Base-by-base conservation (phyloP, 2,329 filamentous ascomycete species). In the Chaetomium sp. region DNA sequence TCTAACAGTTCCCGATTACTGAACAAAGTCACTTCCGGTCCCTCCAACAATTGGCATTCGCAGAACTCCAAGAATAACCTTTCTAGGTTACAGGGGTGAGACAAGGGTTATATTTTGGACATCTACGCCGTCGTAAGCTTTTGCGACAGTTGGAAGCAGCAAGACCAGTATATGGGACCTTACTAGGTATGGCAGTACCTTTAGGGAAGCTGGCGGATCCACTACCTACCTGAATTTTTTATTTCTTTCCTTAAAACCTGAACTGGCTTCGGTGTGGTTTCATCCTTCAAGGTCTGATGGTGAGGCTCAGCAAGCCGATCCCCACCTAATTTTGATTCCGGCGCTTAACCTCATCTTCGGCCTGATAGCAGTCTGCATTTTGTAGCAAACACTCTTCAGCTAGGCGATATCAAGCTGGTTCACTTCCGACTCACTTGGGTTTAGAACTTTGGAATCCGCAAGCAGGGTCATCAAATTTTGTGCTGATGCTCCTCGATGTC, bases 301-400 rank as follows among this genome's bases (percentile, higher is more conserved):
- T 13, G n/a, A 59, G 57, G 45, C 42, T 35, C 19, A 21, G 25
- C 57, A 59, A 27, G n/a, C 3, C 16, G 29, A 50, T 50, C 57
- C 33, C 47, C 47, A 53, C 57, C 47, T 4, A 5, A 29, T 51
- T 51, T 27, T 35, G 27, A 21, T 51, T 16, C 57, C n/a, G 57
- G 57, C 57, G 57, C 57, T 60, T 60, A 60, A 7, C 12, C 5
- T 35, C 42, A 51, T 25, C 33, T 27, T n/a, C 16, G 12, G 9
- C 21, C 7, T 25, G 25, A 33, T 1, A 47, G 2, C 38, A 58
- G 49, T 19, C 4, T 16, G 1, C 13, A 21, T 19, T 21, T 45
- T 16, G 56, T 49, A 47, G 5, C 38, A 12, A n/a, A 27, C 10
- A 42, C 1, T 27, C 21, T 31, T 12, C 56, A 31, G 13, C 25